phyloP scores from a whole-genome alignment of 768 basidiomycete genomes.

The Sporobolomyces phaffii region DNA sequence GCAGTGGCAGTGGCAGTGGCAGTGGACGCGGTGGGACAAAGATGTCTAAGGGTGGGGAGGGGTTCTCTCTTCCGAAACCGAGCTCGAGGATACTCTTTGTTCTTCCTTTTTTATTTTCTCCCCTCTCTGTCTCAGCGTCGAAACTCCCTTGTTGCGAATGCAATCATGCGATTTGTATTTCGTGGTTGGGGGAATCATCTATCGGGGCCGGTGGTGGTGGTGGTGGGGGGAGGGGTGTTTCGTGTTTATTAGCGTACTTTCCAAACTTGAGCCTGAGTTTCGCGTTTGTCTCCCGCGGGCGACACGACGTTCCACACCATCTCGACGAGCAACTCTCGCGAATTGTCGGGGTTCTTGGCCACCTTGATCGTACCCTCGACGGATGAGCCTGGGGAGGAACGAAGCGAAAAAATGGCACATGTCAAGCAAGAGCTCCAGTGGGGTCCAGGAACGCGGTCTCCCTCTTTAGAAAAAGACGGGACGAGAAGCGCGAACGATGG shows the following conservation, averaged over 20 bases:
- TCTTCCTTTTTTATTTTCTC: background rate
- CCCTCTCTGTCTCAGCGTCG: too few species aligned
- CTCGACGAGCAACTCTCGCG: conserved; percentile 83
- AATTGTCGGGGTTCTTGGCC: conserved; percentile 70
- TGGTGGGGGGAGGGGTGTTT: too few species aligned
- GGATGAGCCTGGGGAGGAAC: conserved; percentile 56
- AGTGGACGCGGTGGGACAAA: background rate
- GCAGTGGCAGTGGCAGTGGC: too few species aligned
- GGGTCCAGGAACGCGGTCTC: too few species aligned
- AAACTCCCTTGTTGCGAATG: background rate
- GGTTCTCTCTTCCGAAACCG: too few species aligned
- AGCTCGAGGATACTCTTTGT: background rate
- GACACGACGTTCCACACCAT: conserved; percentile 49
- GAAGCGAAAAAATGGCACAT: too few species aligned
- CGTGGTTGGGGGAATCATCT: too few species aligned
- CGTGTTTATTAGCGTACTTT: conserved; percentile 24
- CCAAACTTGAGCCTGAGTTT: conserved; percentile 32
- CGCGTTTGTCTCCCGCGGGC: background rate
- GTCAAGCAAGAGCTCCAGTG: too few species aligned
- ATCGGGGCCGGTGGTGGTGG: too few species aligned
- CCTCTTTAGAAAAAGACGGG: background rate
- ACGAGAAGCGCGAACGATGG: background rate
- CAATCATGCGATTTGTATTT: too few species aligned
- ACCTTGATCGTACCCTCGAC: conserved; percentile 78
- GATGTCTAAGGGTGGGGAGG: background rate